Conservation (phyloP, 805 yeast species). For the Torulaspora maleeae region DNA sequence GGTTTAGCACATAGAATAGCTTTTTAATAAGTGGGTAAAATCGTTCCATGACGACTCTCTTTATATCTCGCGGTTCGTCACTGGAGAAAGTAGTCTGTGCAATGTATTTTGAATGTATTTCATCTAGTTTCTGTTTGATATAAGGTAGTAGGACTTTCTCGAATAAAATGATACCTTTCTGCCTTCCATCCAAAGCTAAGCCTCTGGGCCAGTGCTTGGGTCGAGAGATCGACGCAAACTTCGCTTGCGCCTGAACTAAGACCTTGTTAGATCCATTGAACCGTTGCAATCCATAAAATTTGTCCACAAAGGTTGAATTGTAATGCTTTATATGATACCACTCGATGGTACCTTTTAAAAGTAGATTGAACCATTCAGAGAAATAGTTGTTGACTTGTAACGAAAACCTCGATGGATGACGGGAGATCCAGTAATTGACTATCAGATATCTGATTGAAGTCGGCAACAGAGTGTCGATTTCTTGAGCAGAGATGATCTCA, state of each 20-base stretch:
- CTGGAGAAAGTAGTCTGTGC: constrained; percentile 45
- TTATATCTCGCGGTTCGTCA: constrained; percentile 40
- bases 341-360: constrained; percentile 62
- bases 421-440: constrained; percentile 68
- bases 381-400: constrained; percentile 65
- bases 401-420: constrained; percentile 66
- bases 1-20: constrained; percentile 43
- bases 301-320: constrained; percentile 87
- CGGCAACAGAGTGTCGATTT: constrained; percentile 68
- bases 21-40: constrained; percentile 59
- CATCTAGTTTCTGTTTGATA: constrained; percentile 61
- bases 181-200: constrained; percentile 48
- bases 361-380: constrained; percentile 54
- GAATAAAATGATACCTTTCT: constrained; percentile 50
- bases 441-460: constrained; percentile 79
- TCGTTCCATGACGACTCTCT: constrained; percentile 32
- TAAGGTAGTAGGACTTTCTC: constrained; percentile 66
- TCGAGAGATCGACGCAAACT: constrained; percentile 1
- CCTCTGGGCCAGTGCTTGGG: constrained; percentile 21
- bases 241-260: constrained; percentile 12
- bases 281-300: constrained; percentile 84
- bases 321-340: constrained; percentile 62
- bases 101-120: constrained; percentile 54
- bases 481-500: constrained; percentile 78
- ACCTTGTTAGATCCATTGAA: constrained; percentile 30